These are phyloP conservation scores for Cytidiella melzeri DNA, from an alignment of 768 basidiomycete genomes.

Conservation along the genomic window DNA sequence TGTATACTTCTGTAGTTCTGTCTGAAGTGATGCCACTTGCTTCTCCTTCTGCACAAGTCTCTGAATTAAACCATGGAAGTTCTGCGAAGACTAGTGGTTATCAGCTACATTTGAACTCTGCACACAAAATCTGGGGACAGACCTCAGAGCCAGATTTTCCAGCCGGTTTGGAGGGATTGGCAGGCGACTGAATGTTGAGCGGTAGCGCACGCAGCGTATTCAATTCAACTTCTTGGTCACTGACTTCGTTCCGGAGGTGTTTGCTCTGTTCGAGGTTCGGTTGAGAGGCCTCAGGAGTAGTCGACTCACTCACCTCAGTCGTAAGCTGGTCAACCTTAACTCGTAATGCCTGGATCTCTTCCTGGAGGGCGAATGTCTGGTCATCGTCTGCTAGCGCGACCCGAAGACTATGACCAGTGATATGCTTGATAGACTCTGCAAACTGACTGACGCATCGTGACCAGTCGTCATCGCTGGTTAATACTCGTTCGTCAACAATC, in stretches of 20 bases:
- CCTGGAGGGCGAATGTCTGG: slow-evolving; percentile 41
- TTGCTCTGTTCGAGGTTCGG: slow-evolving; percentile 38
- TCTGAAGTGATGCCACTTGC: slow-evolving; percentile 67
- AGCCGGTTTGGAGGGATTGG: slow-evolving; percentile 32
- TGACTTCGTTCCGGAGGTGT: slow-evolving; percentile 46
- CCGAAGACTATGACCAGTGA: slow-evolving; percentile 61
- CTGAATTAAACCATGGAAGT: slow-evolving; percentile 69
- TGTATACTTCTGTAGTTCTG: slow-evolving; percentile 61
- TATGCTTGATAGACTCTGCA: slow-evolving; percentile 51
- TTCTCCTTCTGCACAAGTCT: slow-evolving; percentile 82
- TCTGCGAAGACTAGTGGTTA: slow-evolving; percentile 32
- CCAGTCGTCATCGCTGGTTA: slow-evolving; percentile 62
- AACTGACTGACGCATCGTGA: slow-evolving; percentile 53
- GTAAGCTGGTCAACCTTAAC: slow-evolving; percentile 55
- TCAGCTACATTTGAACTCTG: slow-evolving; percentile 4
- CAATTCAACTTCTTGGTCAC: slow-evolving; percentile 60
- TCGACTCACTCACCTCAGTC: slow-evolving; percentile 49
- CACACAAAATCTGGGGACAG: slow-evolving; percentile 11
- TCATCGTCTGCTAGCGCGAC: slow-evolving; percentile 37
- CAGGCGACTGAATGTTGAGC: slow-evolving; percentile 20
- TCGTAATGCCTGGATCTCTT: slow-evolving; percentile 57
- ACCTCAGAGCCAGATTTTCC: slow-evolving; percentile 57
- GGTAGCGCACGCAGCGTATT: slow-evolving; percentile 56
- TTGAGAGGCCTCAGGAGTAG: not conserved
- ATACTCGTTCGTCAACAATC: not conserved